Conservation (phyloP, 257 asterid genomes). For the Solanum virginianum region DNA sequence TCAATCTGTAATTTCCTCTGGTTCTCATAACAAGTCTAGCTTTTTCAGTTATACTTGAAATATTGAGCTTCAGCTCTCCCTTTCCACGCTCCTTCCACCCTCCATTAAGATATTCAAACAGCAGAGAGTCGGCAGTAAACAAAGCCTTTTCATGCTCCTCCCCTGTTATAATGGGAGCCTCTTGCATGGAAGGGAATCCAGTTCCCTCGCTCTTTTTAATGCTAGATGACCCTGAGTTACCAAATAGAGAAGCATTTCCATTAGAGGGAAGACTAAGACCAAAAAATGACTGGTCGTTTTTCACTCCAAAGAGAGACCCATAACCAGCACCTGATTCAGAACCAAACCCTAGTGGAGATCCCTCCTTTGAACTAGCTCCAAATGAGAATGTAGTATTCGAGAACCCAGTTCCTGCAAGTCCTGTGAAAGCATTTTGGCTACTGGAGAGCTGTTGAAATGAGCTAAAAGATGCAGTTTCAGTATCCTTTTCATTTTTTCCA, state of each 20-base stretch:
- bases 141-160: conserved; percentile 67
- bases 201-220: conserved; percentile 26
- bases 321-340: conserved; percentile 6
- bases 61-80: conserved; percentile 78
- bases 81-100: conserved; percentile 91
- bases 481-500: conserved; percentile 25
- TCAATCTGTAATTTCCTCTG: conserved; percentile 68
- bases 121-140: conserved; percentile 58
- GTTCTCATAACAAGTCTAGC: conserved; percentile 89
- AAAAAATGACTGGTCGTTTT: conserved; percentile 1
- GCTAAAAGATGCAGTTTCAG: conserved; percentile 46
- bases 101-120: conserved; percentile 60
- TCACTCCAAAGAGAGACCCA: conserved; percentile 3
- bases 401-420: conserved; percentile 81
- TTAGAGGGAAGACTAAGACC: conserved; percentile 2
- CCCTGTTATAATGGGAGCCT: conserved; percentile 56
- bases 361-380: conserved; percentile 49
- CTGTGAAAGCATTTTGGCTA: conserved; percentile 83
- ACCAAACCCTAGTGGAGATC: conserved; percentile 17
- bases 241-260: conserved; percentile 36
- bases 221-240: conserved; percentile 20
- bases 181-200: conserved; percentile 44
- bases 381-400: conserved; percentile 64
- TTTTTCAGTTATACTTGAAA: conserved; percentile 38
- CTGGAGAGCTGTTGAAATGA: conserved; percentile 75